These are phyloP conservation scores for Plasmodiophora brassicae DNA, from an alignment of 208 protist species.

Conservation along the genomic window DNA sequence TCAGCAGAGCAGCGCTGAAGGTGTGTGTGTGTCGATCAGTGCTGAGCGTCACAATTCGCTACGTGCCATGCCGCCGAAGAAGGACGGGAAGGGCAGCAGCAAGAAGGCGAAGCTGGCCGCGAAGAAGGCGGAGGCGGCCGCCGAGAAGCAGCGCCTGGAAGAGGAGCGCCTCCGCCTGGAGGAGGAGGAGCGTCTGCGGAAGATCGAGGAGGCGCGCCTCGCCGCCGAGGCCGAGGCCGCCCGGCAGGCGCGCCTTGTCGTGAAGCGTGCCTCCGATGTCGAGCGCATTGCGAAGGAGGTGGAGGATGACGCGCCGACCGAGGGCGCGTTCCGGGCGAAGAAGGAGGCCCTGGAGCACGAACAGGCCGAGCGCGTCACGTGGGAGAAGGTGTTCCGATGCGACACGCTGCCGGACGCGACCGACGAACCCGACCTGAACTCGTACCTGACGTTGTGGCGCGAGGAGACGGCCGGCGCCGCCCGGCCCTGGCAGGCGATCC, in stretches of 20 bases:
- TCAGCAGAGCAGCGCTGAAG: too few species aligned
- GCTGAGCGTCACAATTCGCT: too few species aligned
- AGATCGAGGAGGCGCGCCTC: background rate
- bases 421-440: background rate
- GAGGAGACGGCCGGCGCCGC: background rate
- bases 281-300: background rate
- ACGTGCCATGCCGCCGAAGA: background rate
- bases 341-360: background rate
- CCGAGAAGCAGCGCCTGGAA: conserved; percentile 1
- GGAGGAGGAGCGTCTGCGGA: background rate
- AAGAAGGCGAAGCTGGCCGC: conserved; percentile 14
- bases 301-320: background rate
- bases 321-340: background rate
- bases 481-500: background rate
- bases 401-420: background rate
- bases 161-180: conserved; percentile 7
- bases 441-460: background rate
- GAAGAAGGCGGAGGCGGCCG: background rate
- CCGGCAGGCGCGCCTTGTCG: background rate
- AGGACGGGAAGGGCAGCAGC: background rate
- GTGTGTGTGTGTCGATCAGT: too few species aligned
- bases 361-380: background rate
- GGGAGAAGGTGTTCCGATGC: background rate
- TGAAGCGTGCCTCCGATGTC: background rate
- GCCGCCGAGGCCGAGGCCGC: background rate